These are phyloP conservation scores for Coriolopsis trogii DNA, from an alignment of 1,284 basidiomycete genomes.

Conservation along the genomic window DNA sequence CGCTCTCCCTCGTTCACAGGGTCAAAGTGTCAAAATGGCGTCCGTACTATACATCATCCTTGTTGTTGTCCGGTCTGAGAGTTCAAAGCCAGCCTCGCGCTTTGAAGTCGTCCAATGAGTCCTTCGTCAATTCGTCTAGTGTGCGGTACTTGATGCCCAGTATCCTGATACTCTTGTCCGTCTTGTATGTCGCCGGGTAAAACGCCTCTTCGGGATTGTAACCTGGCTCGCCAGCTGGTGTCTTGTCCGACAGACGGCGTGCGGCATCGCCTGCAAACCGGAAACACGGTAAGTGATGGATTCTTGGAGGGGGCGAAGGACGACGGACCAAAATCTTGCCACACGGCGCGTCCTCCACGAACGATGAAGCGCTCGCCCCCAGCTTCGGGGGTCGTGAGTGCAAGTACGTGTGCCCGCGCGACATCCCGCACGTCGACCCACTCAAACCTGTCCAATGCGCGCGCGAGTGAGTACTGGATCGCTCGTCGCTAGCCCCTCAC, in stretches of 20 bases:
- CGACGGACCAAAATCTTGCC: slow-evolving; percentile 35
- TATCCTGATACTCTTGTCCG: slow-evolving; percentile 42
- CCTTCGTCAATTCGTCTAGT: slow-evolving; percentile 43
- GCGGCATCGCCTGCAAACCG: no score
- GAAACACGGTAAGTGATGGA: no score
- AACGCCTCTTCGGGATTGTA: slow-evolving; percentile 29
- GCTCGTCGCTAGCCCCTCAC: no score
- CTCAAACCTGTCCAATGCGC: slow-evolving; percentile 2
- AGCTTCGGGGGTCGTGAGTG: slow-evolving; percentile 54
- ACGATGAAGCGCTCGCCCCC: slow-evolving; percentile 62
- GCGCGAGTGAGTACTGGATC: not conserved
- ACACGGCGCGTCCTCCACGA: slow-evolving; percentile 36
- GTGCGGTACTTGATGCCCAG: slow-evolving; percentile 48
- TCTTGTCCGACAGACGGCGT: no score
- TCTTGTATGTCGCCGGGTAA: slow-evolving; percentile 1
- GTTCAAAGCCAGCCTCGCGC: not conserved
- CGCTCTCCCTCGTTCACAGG: no score
- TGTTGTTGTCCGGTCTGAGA: no score
- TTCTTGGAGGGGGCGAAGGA: no score
- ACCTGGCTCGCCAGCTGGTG: slow-evolving; percentile 19
- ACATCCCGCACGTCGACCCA: slow-evolving; percentile 69
- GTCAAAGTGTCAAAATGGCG: no score
- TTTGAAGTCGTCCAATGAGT: slow-evolving; percentile 14
- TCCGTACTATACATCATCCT: no score
- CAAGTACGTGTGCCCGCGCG: slow-evolving; percentile 57